These are phyloP conservation scores for Epichloe glyceriae DNA, from an alignment of 2,329 filamentous ascomycete species.

Conservation along the genomic window DNA sequence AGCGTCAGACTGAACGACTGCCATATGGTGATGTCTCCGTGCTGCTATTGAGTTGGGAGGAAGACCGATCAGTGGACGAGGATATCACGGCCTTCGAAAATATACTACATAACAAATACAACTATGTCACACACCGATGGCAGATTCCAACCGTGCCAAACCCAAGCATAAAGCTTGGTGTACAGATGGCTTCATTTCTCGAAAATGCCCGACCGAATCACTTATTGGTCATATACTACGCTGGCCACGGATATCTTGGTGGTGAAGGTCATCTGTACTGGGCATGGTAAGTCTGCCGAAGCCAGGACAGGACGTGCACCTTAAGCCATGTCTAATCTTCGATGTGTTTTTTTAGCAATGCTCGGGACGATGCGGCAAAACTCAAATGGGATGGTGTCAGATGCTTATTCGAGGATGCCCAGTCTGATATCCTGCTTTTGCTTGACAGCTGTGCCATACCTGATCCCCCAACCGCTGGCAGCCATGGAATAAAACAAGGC, in stretches of 20 bases:
- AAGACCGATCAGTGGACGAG: constrained; percentile 38
- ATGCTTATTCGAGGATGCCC: constrained; percentile 48
- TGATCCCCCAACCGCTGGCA: constrained; percentile 36
- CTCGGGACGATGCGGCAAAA: constrained; percentile 43
- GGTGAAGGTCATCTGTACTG: constrained; percentile 50
- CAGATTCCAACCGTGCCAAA: constrained; percentile 46
- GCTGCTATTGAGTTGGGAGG: constrained; percentile 49
- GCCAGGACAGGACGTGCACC: neutral
- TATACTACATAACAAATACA: constrained; percentile 46
- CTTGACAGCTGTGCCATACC: constrained; percentile 48
- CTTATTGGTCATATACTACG: constrained; percentile 52
- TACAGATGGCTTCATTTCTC: constrained; percentile 46
- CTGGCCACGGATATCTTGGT: constrained; percentile 46
- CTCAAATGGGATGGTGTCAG: constrained; percentile 52
- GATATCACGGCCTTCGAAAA: constrained; percentile 43
- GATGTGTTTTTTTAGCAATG: constrained; percentile 30
- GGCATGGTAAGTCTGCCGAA: constrained; percentile 43
- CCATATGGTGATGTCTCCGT: constrained; percentile 47
- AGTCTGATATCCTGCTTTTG: constrained; percentile 49
- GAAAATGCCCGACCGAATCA: constrained; percentile 45
- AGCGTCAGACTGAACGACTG: constrained; percentile 46
- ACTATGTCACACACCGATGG: constrained; percentile 48
- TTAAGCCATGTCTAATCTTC: constrained; percentile 20
- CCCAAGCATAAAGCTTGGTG: constrained; percentile 47
- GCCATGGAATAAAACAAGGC: constrained; percentile 46